phyloP scores from a whole-genome alignment of 23 red algal genomes.

The Chondrus crispus region DNA sequence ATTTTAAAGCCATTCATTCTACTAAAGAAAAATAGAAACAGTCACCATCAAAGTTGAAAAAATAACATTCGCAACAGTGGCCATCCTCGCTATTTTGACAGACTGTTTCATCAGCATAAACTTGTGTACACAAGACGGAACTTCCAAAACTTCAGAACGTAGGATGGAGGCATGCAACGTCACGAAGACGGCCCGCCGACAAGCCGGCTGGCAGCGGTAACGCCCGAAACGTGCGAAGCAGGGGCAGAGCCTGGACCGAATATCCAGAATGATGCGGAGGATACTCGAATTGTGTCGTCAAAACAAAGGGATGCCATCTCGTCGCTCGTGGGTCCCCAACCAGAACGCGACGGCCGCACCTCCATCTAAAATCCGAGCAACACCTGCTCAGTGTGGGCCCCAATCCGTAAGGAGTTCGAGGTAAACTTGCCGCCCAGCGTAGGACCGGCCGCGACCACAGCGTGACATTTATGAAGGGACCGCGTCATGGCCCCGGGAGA shows the following conservation, averaged over 20 bases:
- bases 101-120: conserved; percentile 28
- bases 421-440: not conserved
- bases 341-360: not conserved
- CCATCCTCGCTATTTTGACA: conserved; percentile 3
- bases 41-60: too few relatives aligned
- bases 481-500: not conserved
- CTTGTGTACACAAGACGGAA: conserved; percentile 4
- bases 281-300: not conserved
- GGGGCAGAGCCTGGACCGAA: not conserved
- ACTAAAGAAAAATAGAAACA: too few relatives aligned
- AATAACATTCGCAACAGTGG: not conserved
- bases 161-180: not conserved
- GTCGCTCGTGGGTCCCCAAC: not conserved
- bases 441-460: not conserved
- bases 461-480: not conserved
- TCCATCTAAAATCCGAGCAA: not conserved
- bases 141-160: not conserved
- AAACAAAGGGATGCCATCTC: not conserved
- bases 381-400: not conserved
- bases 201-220: not conserved
- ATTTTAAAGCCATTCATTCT: too few relatives aligned
- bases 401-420: not conserved
- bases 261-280: not conserved
- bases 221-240: not conserved
- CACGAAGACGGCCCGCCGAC: too few relatives aligned